Conservation (phyloP, 345 rosid genomes). For the Moricandia arvensis region DNA sequence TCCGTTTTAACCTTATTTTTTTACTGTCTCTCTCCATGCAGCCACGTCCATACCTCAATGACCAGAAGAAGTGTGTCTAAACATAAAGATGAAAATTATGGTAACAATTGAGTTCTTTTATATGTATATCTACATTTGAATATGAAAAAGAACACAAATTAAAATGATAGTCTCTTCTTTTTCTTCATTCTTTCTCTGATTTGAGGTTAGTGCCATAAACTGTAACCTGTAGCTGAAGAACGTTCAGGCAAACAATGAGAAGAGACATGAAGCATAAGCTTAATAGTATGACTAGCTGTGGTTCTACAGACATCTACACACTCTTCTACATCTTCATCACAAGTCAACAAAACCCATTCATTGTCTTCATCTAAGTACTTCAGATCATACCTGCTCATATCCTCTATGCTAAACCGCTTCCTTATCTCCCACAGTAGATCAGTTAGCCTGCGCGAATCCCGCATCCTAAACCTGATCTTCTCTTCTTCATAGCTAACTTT, state of each 20-base stretch:
- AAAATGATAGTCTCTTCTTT: not conserved
- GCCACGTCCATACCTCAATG: too few relatives aligned
- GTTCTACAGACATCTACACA: conserved; percentile 63
- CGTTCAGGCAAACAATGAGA: conserved; percentile 48
- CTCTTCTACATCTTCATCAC: conserved; percentile 87
- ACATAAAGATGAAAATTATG: not conserved
- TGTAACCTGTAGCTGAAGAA: conserved; percentile 38
- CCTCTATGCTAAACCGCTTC: conserved; percentile 63
- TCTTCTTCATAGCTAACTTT: conserved; percentile 65
- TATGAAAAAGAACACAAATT: not conserved
- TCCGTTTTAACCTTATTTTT: too few relatives aligned
- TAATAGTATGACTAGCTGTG: conserved; percentile 52
- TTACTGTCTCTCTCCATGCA: too few relatives aligned
- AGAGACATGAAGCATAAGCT: conserved; percentile 59
- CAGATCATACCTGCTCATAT: conserved; percentile 51
- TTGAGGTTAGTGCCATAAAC: conserved; percentile 31
- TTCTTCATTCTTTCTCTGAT: not conserved
- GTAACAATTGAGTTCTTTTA: not conserved
- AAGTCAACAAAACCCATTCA: conserved; percentile 39
- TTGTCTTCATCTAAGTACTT: conserved; percentile 83
- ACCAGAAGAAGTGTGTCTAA: too few relatives aligned
- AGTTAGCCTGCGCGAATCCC: conserved; percentile 42
- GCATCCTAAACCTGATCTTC: conserved; percentile 67
- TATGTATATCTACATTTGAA: conserved; percentile 16
- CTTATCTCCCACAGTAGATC: conserved; percentile 63